Conservation (phyloP, 768 basidiomycete genomes). For the Tricholoma hemisulphureum region DNA sequence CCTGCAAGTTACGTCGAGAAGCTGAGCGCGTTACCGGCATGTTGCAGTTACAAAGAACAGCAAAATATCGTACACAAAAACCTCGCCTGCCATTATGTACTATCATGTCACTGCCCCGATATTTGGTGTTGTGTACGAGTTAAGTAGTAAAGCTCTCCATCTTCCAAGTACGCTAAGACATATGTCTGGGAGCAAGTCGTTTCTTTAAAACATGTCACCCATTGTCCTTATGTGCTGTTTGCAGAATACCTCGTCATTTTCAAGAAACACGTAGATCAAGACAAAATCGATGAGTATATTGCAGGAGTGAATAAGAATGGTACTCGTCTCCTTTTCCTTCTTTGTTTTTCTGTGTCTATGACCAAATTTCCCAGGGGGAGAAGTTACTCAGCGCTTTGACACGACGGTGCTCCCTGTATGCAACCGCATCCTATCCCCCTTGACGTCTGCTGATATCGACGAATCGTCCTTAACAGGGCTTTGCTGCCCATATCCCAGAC, state of each 20-base stretch:
- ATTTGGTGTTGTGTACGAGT: too few species aligned
- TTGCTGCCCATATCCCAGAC: constrained; percentile 28
- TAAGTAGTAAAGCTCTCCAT: not conserved
- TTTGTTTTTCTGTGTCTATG: not conserved
- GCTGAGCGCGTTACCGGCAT: constrained; percentile 39
- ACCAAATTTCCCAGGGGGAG: constrained; percentile 36
- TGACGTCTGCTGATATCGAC: not conserved
- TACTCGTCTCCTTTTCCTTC: constrained; percentile 10
- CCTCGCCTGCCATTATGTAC: too few species aligned
- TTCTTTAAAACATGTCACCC: not conserved
- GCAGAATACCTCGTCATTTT: constrained; percentile 58
- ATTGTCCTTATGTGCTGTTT: not conserved
- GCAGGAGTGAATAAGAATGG: constrained; percentile 39
- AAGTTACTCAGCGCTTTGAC: constrained; percentile 40
- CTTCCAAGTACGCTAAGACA: not conserved
- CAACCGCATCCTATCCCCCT: not conserved
- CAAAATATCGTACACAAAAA: not conserved
- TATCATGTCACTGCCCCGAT: too few species aligned
- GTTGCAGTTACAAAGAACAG: constrained; percentile 5
- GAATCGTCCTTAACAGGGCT: constrained; percentile 20
- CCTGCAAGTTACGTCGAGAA: constrained; percentile 7
- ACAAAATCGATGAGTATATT: constrained; percentile 41
- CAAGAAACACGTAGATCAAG: constrained; percentile 42
- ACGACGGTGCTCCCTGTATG: constrained; percentile 36
- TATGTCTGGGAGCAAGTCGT: constrained; percentile 2